Conservation (phyloP, 768 basidiomycete genomes). For the Tylopilus sp. region DNA sequence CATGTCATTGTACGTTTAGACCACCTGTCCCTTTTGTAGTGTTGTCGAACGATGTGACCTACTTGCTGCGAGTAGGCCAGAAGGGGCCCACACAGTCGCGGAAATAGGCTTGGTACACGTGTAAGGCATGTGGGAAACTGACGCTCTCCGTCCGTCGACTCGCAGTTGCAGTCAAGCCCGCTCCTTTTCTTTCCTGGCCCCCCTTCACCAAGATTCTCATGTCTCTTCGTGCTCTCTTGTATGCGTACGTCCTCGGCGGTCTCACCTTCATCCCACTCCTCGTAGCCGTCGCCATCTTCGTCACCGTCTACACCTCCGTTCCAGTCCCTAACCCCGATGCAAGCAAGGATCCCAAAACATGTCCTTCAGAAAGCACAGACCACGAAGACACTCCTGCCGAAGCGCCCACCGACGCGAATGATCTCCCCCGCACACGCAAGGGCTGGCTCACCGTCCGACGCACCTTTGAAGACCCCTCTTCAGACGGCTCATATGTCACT, state of each 20-base stretch:
- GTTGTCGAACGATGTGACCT: neutral
- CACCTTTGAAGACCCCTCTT: slow-evolving; percentile 65
- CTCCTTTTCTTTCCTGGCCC: neutral
- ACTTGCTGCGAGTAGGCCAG: slow-evolving; percentile 6
- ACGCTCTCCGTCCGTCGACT: neutral
- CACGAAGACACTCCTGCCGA: slow-evolving; percentile 29
- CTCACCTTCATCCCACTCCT: slow-evolving; percentile 85
- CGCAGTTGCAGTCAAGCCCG: neutral
- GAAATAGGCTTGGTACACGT: slow-evolving; percentile 15
- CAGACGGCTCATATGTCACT: slow-evolving; percentile 73
- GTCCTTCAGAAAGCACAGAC: slow-evolving; percentile 11
- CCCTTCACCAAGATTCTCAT: too few species aligned
- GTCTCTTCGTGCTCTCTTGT: slow-evolving; percentile 67
- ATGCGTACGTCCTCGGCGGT: slow-evolving; percentile 88
- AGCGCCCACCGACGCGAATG: slow-evolving; percentile 38
- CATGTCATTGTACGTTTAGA: too few species aligned
- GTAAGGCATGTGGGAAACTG: slow-evolving; percentile 15
- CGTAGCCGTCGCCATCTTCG: slow-evolving; percentile 53
- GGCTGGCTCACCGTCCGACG: slow-evolving; percentile 83
- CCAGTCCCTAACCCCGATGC: slow-evolving; percentile 70
- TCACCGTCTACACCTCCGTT: slow-evolving; percentile 77
- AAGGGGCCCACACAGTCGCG: slow-evolving; percentile 5
- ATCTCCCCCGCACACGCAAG: slow-evolving; percentile 63
- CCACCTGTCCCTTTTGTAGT: neutral
- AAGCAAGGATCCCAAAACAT: slow-evolving; percentile 41